These are phyloP conservation scores for Chlamydomonas sp. DNA, from an alignment of 139 green algal genomes.

Conservation along the genomic window DNA sequence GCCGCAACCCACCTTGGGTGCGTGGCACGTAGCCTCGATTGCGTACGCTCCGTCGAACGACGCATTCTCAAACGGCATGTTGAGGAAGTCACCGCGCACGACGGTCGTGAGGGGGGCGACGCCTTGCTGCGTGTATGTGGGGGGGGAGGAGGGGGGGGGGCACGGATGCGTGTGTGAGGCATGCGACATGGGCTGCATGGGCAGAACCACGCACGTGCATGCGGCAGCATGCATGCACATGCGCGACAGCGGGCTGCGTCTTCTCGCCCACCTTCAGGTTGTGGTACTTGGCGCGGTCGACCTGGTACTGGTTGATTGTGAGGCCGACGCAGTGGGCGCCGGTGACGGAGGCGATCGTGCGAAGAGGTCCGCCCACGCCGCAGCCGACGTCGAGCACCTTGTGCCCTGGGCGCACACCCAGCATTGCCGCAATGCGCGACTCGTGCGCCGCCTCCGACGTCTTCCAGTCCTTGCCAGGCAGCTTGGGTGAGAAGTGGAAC, in stretches of 20 bases:
- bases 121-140: slow-evolving; percentile 54
- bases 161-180: not conserved
- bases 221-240: too few species aligned
- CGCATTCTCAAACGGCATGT: slow-evolving; percentile 80
- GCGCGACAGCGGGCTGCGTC: too few species aligned
- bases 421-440: slow-evolving; percentile 59
- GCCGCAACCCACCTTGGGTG: slow-evolving; percentile 63
- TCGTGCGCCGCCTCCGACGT: slow-evolving; percentile 83
- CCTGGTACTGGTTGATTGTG: not conserved
- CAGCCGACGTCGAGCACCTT: slow-evolving; percentile 87
- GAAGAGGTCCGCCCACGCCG: slow-evolving; percentile 95
- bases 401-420: slow-evolving; percentile 63
- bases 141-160: not conserved
- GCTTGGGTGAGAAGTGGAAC: slow-evolving; percentile 94
- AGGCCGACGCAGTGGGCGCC: slow-evolving; percentile 66
- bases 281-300: not conserved
- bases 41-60: slow-evolving; percentile 90
- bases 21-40: slow-evolving; percentile 97
- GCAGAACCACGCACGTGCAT: too few species aligned
- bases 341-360: slow-evolving; percentile 72
- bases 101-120: slow-evolving; percentile 64
- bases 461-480: slow-evolving; percentile 65
- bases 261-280: slow-evolving; percentile 50
- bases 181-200: too few species aligned
- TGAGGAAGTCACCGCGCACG: slow-evolving; percentile 90